Evolutionary conservation across 169 alveolate genomes (phyloP), one percentile per base, ranked within the genome.

Genomic region (Miamiensis avidus): DNA sequence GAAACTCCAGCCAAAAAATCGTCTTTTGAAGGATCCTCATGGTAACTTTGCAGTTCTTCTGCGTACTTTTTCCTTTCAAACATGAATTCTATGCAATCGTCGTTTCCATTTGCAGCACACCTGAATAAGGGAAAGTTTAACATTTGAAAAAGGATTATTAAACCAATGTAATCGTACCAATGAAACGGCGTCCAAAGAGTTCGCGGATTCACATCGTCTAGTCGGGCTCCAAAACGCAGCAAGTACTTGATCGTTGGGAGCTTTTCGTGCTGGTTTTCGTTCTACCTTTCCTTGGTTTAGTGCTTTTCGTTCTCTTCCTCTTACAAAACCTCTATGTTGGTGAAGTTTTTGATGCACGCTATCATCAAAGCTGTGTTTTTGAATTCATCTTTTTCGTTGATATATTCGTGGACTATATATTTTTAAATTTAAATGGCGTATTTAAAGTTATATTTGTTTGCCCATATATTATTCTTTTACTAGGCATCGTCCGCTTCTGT

Each of bases 111-210:
- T 31, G 4, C 20, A 32, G 29, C 82, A 75, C 32, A 76, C 83
- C 26, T 81, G 20, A 0, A 28, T 64, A 0, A 86, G 29, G 0
- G 88, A 34, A 0, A 74, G 29, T 0, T 83, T 30, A 4, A 88
- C 78, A 64, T 85, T 74, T 15, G 74, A 76, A 31, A 69, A 20
- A 49, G 69, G 27, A 64, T 84, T 87, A 0, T 89, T 88, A 77
- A 88, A 73, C 20, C 65, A 77, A 29, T n/a, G n/a, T n/a, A n/a
- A n/a, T 91, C 85, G n/a, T 86, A 89, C 95, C 95, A 91, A 83
- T 91, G 95, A 0, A 91, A 74, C 27, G 91, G 83, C 25, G 93
- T 83, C 92, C 90, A 91, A 1, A 74, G 78, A 0, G 95, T 81
- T 28, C 89, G 78, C 30, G 83, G 88, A 79, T 91, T 91, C 29